Conservation (phyloP, 2,329 filamentous ascomycete genomes). For the Talaromyces sp. region DNA sequence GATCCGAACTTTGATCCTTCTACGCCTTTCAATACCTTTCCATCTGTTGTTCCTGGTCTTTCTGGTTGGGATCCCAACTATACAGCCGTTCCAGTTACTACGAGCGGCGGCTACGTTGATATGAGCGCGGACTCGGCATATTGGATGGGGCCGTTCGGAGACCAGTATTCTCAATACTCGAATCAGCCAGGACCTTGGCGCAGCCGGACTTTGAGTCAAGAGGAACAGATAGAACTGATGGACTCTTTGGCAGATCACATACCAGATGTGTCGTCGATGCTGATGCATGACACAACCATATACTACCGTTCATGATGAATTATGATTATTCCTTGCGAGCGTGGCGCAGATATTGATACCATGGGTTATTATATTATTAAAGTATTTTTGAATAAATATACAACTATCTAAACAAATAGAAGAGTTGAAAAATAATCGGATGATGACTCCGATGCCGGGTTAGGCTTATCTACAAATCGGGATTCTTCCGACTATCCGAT, state of each 20-base stretch:
- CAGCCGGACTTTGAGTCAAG: conserved; percentile 68
- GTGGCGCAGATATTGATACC: background rate
- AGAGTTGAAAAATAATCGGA: background rate
- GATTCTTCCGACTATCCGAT: background rate
- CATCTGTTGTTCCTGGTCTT: conserved; percentile 39
- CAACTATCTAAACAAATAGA: background rate
- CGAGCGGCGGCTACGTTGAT: conserved; percentile 34
- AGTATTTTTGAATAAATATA: background rate
- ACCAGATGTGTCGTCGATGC: conserved; percentile 39
- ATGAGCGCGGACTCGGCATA: conserved; percentile 38
- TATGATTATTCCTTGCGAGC: background rate
- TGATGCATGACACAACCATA: conserved; percentile 13
- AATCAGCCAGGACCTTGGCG: conserved; percentile 46
- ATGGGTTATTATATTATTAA: background rate
- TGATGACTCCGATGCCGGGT: background rate
- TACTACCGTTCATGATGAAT: conserved; percentile 16
- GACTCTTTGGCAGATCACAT: conserved; percentile 65
- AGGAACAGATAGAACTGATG: conserved; percentile 82
- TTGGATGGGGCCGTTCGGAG: conserved; percentile 44
- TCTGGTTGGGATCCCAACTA: conserved; percentile 44
- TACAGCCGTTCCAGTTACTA: conserved; percentile 36
- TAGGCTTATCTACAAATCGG: background rate
- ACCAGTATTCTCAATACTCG: conserved; percentile 48
- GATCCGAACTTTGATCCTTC: conserved; percentile 35
- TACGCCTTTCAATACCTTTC: conserved; percentile 40